A percentile compares a stretch with the other conserved stretches of the same genome.
phyloP scores from a whole-genome alignment of 1,284 basidiomycete genomes.

The Irpex lacteus region DNA sequence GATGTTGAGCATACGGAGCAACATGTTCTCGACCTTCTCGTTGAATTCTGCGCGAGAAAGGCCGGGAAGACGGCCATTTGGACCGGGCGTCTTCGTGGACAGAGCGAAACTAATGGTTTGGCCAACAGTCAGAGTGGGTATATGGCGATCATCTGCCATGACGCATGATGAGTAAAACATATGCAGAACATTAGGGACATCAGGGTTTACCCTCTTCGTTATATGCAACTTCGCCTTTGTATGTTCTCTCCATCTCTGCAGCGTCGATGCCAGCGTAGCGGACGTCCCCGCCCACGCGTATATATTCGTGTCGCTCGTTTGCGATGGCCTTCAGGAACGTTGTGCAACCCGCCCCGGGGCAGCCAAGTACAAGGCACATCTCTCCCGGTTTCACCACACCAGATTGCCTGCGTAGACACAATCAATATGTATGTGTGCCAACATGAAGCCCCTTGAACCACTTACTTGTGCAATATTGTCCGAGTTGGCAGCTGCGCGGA shows the following conservation, averaged over 20 bases:
- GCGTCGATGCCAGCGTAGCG: constrained; percentile 73
- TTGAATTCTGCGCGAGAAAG: constrained; percentile 60
- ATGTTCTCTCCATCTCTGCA: constrained; percentile 60
- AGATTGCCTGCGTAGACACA: constrained; percentile 48
- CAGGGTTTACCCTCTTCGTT: constrained; percentile 61
- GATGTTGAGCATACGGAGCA: constrained; percentile 81
- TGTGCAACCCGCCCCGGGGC: constrained; percentile 80
- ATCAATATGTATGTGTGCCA: no score
- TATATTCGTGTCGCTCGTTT: constrained; percentile 65
- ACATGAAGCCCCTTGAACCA: constrained; percentile 3
- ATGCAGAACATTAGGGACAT: no score
- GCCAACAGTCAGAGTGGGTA: constrained; percentile 74
- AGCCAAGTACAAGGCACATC: constrained; percentile 72
- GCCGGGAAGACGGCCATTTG: constrained; percentile 68
- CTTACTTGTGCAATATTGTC: constrained; percentile 68
- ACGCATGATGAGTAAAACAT: neutral
- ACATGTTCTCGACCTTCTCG: constrained; percentile 52
- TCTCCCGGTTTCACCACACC: constrained; percentile 68
- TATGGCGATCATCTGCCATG: constrained; percentile 66
- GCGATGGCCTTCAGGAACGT: constrained; percentile 80
- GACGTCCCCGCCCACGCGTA: constrained; percentile 60
- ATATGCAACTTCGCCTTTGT: constrained; percentile 85
- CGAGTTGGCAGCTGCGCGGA: constrained; percentile 39
- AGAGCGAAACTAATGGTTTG: constrained; percentile 70
- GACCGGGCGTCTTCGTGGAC: constrained; percentile 65